Percentiles rank a stretch among this genome's conserved stretches.
These are phyloP conservation scores for Ciborinia camelliae DNA, from an alignment of 2,329 filamentous ascomycete genomes.

Conservation along the genomic window DNA sequence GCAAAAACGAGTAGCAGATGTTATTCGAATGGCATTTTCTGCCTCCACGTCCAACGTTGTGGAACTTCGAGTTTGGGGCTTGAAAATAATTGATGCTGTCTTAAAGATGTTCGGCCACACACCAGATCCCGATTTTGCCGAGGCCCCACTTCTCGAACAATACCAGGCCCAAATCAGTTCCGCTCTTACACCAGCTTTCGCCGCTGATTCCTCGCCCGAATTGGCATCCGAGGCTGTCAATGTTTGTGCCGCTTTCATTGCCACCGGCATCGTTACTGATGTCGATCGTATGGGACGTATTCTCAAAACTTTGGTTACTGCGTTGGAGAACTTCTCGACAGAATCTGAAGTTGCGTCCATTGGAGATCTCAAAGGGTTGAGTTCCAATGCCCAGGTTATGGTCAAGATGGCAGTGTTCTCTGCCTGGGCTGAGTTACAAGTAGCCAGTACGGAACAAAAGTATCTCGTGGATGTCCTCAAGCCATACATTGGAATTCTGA, in stretches of 20 bases:
- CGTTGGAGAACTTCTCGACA: conserved; percentile 85
- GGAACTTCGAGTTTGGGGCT: conserved; percentile 81
- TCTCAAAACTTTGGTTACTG: conserved; percentile 84
- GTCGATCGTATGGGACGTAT: conserved; percentile 99
- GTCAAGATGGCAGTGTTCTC: conserved; percentile 97
- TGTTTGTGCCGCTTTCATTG: conserved; percentile 96
- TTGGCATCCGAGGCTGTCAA: conserved; percentile 94
- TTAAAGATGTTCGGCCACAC: conserved; percentile 95
- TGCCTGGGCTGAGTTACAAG: conserved; percentile 94
- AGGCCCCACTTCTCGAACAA: conserved; percentile 92
- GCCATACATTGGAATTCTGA: conserved; percentile 84
- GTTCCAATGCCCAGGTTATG: conserved; percentile 96
- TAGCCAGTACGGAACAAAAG: conserved; percentile 86
- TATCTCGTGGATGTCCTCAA: conserved; percentile 86
- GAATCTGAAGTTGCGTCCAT: conserved; percentile 81
- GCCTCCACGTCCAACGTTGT: conserved; percentile 92
- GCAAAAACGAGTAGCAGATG: conserved; percentile 81
- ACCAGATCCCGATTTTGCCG: conserved; percentile 95
- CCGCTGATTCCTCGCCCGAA: conserved; percentile 91
- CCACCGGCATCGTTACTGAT: conserved; percentile 94
- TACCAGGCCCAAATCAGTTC: conserved; percentile 99
- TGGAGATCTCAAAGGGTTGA: conserved; percentile 87
- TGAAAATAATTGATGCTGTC: conserved; percentile 91
- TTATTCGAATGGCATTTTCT: conserved; percentile 95
- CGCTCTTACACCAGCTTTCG: conserved; percentile 92